Base-by-base conservation (phyloP, 352 stramenopile species). In the Saprolegnia parasitica region DNA sequence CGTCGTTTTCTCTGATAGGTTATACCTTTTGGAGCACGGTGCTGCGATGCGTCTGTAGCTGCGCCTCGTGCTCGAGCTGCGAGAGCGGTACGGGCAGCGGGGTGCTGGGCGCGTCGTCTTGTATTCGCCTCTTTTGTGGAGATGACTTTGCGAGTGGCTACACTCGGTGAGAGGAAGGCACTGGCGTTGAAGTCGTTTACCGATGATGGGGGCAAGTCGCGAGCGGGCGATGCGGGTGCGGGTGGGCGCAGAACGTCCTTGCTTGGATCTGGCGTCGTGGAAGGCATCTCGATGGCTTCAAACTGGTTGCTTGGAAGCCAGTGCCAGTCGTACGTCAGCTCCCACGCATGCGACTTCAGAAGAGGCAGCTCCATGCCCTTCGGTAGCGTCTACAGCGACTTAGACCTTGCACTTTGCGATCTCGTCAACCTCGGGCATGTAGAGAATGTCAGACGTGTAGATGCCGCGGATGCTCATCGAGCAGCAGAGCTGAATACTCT, bases 381-480 rank as follows among this genome's bases (percentile, higher is more conserved):
- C 16, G 78, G 78, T n/a, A 90, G 71, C n/a, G 71, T 89, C 75
- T 88, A 50, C 1, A 56, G 13, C 21, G 24, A 70, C 20, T 45
- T 56, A 61, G 11, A 64, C 5, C 2, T 35, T 2, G 29, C n/a
- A n/a, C 5, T 42, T 63, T 2, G 21, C 4, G n/a, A 50, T 52
- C 32, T 37, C 21, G 21, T 56, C 2, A 66, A 86, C 81, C 77
- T 74, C 65, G 9, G 72, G 57, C 0, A 76, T 78, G 71, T 83
- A 92, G 8, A 79, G 55, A 13, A 71, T 82, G 4, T 79, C 72
- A 16, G 81, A 89, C 5, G 77, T 77, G 50, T 90, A 81, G 29
- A 91, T 72, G 50, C 89, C 90, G 3, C 86, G 76, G 9, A 86
- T 52, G 35, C 87, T 90, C 76, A 89, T 83, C 45, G 78, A 79